Percentiles rank a stretch among this genome's conserved stretches.
Evolutionary conservation across 2,329 filamentous ascomycete genomes (phyloP).

Genomic region (Ceratocystis diversiconidia): DNA sequence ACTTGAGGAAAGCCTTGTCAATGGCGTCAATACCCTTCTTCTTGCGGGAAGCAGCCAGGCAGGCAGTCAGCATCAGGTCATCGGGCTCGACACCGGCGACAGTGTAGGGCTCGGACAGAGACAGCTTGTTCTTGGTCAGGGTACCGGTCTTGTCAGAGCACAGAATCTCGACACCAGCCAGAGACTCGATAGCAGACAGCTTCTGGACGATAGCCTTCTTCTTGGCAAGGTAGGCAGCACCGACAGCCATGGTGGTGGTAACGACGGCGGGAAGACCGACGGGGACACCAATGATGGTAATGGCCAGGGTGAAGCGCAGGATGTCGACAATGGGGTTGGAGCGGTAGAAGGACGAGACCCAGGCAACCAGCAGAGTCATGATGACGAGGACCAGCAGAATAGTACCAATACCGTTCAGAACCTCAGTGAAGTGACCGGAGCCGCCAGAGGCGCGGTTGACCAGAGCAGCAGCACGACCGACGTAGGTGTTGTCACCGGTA

Average conservation of each 20-base stretch:
- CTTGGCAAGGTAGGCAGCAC: slow-evolving; percentile 79
- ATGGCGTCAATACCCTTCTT: slow-evolving; percentile 93
- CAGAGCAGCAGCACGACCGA: slow-evolving; percentile 74
- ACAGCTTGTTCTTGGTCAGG: slow-evolving; percentile 87
- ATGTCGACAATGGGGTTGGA: slow-evolving; percentile 68
- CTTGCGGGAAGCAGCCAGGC: slow-evolving; percentile 78
- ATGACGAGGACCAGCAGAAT: slow-evolving; percentile 68
- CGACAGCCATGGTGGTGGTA: slow-evolving; percentile 89
- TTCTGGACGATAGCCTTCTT: slow-evolving; percentile 91
- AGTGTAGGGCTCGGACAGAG: slow-evolving; percentile 70
- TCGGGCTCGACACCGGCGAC: slow-evolving; percentile 70
- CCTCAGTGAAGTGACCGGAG: slow-evolving; percentile 79
- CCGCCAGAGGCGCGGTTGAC: slow-evolving; percentile 63
- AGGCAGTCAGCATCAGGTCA: slow-evolving; percentile 85
- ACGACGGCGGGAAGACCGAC: slow-evolving; percentile 88
- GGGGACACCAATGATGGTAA: slow-evolving; percentile 83
- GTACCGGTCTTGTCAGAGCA: slow-evolving; percentile 93
- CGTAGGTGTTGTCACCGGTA: slow-evolving; percentile 81
- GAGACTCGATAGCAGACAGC: slow-evolving; percentile 78
- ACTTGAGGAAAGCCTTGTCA: slow-evolving; percentile 87
- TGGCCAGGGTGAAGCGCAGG: slow-evolving; percentile 71
- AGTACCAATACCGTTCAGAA: slow-evolving; percentile 75
- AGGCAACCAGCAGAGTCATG: slow-evolving; percentile 66
- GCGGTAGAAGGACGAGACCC: slow-evolving; percentile 78
- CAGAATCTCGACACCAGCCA: slow-evolving; percentile 84